Evolutionary conservation across 768 basidiomycete species (phyloP).

Genomic region (Piloderma croceum): DNA sequence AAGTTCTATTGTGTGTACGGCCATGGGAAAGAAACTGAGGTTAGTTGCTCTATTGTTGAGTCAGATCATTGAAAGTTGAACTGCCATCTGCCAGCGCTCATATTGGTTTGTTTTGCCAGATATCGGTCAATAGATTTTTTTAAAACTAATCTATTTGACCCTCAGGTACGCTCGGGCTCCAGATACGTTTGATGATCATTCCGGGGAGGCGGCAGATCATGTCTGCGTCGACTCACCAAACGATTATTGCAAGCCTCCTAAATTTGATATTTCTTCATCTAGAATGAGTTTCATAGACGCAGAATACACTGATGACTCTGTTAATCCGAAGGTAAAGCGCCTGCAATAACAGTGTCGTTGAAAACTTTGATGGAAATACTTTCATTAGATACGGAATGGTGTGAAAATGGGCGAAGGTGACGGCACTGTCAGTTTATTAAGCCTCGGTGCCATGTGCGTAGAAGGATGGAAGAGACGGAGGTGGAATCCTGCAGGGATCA

Average conservation of each 20-base stretch:
- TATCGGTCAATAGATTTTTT: not conserved
- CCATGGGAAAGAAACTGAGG: conserved; percentile 93
- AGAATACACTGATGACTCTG: conserved; percentile 62
- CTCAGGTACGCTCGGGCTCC: conserved; percentile 66
- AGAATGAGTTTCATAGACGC: conserved; percentile 81
- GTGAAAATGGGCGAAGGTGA: conserved; percentile 95
- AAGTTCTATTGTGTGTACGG: conserved; percentile 93
- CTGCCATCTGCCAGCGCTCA: conserved; percentile 49
- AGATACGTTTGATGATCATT: conserved; percentile 60
- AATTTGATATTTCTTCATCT: conserved; percentile 49
- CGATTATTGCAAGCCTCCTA: conserved; percentile 37
- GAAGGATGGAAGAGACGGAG: conserved; percentile 86
- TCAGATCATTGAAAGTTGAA: conserved; percentile 3
- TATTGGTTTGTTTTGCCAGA: conserved; percentile 56
- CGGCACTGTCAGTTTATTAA: conserved; percentile 83
- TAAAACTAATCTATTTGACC: conserved; percentile 1
- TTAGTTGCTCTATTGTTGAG: conserved; percentile 24
- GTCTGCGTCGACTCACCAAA: conserved; percentile 41
- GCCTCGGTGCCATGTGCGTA: conserved; percentile 92
- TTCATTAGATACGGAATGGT: conserved; percentile 63
- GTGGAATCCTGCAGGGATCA: conserved; percentile 92
- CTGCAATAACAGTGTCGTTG: not conserved
- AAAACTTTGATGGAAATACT: conserved; percentile 1
- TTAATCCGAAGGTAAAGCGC: conserved; percentile 46
- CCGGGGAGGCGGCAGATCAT: conserved; percentile 38